These are phyloP conservation scores for Platanthera zijinensis DNA, from an alignment of 106 monocot species.

Conservation along the genomic window DNA sequence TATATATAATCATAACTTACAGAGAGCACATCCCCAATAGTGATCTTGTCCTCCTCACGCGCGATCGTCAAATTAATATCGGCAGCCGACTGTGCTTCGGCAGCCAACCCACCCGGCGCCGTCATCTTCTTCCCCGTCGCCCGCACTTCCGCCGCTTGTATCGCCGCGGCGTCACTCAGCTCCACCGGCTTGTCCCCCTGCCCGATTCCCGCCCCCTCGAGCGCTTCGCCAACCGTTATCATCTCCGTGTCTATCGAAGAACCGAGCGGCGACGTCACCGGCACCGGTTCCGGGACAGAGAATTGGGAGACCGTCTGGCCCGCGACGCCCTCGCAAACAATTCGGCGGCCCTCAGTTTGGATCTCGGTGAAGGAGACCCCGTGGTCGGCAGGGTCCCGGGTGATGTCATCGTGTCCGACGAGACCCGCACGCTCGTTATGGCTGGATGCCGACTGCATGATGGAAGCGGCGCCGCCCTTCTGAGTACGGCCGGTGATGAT, in stretches of 20 bases:
- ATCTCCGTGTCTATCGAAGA: background rate
- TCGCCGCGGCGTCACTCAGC: constrained; percentile 46
- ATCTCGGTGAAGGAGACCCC: constrained; percentile 45
- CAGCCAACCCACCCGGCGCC: constrained; percentile 31
- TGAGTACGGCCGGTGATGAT: constrained; percentile 34
- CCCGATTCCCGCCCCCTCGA: constrained; percentile 41
- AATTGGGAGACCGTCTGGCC: constrained; percentile 31
- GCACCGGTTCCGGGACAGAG: background rate
- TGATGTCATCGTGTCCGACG: constrained; percentile 30
- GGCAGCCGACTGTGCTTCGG: constrained; percentile 45
- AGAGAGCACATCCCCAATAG: constrained; percentile 25
- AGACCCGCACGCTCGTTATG: constrained; percentile 37
- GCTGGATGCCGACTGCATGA: constrained; percentile 58
- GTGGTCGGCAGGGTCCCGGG: constrained; percentile 8
- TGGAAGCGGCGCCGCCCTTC: constrained; percentile 46
- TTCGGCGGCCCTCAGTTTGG: constrained; percentile 22
- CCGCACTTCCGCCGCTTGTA: constrained; percentile 52
- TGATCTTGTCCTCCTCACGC: constrained; percentile 32
- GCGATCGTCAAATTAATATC: constrained; percentile 13
- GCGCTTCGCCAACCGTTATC: constrained; percentile 52
- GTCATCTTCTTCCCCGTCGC: constrained; percentile 32
- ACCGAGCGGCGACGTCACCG: too few species aligned
- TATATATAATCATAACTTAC: constrained; percentile 13
- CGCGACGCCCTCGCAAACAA: constrained; percentile 39
- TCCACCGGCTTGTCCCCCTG: constrained; percentile 46